These are phyloP conservation scores for Cladophialophora exuberans DNA, from an alignment of 2,329 filamentous ascomycete genomes.

Conservation along the genomic window DNA sequence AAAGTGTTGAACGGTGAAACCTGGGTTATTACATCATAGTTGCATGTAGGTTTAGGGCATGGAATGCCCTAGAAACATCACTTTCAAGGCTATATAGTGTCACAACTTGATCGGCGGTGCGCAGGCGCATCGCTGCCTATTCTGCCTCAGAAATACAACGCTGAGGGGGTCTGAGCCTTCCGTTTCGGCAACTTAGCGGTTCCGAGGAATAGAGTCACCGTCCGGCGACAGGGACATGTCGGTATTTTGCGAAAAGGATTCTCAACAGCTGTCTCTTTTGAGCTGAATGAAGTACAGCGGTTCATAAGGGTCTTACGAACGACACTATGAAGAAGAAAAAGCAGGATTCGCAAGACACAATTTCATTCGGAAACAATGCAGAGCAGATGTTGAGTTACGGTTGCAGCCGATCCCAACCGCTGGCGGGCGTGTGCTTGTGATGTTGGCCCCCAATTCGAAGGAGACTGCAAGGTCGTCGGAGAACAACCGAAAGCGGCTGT, in stretches of 20 bases:
- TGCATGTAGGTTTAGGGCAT: no score
- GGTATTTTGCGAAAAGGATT: background rate
- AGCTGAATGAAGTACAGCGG: background rate
- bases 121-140: slow-evolving; percentile 2
- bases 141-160: slow-evolving; percentile 1
- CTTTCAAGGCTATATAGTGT: no score
- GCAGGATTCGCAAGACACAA: background rate
- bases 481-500: slow-evolving; percentile 1
- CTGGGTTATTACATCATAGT: no score
- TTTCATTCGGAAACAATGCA: background rate
- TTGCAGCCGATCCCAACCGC: background rate
- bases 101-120: no score
- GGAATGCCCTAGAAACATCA: no score
- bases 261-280: no score
- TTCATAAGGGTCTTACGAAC: background rate
- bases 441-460: slow-evolving; percentile 2
- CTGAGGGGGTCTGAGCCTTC: background rate
- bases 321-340: background rate
- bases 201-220: background rate
- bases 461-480: background rate
- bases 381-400: background rate
- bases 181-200: background rate
- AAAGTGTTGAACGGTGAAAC: no score
- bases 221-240: background rate
- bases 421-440: background rate